Evolutionary conservation across 805 yeast species (phyloP).

Genomic region (Pichia heedii): DNA sequence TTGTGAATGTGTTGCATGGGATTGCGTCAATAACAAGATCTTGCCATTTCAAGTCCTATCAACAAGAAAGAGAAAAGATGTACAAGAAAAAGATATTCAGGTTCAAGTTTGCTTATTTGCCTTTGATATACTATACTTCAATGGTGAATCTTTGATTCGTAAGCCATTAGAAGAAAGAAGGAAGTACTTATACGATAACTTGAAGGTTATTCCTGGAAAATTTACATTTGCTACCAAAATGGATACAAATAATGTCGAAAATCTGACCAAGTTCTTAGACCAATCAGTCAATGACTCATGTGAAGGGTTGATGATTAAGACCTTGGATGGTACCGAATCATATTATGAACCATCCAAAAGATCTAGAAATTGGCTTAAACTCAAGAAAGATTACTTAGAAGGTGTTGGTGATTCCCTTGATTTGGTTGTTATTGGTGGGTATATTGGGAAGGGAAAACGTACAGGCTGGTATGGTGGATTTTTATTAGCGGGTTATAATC

Average conservation of each 20-base stretch:
- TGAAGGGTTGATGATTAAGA: slow-evolving; percentile 94
- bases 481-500: slow-evolving; percentile 80
- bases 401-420: slow-evolving; percentile 97
- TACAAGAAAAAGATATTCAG: slow-evolving; percentile 75
- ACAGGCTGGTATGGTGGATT: slow-evolving; percentile 96
- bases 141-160: slow-evolving; percentile 63
- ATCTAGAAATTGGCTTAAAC: slow-evolving; percentile 89
- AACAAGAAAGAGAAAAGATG: slow-evolving; percentile 91
- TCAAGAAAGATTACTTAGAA: slow-evolving; percentile 88
- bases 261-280: slow-evolving; percentile 76
- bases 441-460: slow-evolving; percentile 87
- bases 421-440: slow-evolving; percentile 89
- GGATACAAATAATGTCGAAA: slow-evolving; percentile 62
- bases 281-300: slow-evolving; percentile 83
- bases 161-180: slow-evolving; percentile 67
- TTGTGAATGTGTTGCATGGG: slow-evolving; percentile 99
- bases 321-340: slow-evolving; percentile 72
- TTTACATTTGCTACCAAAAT: slow-evolving; percentile 71
- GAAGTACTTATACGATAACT: slow-evolving; percentile 42
- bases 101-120: slow-evolving; percentile 90
- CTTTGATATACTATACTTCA: slow-evolving; percentile 72
- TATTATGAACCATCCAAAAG: slow-evolving; percentile 91
- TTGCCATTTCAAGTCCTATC: slow-evolving; percentile 90
- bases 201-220: slow-evolving; percentile 61
- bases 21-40: slow-evolving; percentile 63